Conservation (phyloP, 2,329 filamentous ascomycete genomes). For the Trichophyton verrucosum region DNA sequence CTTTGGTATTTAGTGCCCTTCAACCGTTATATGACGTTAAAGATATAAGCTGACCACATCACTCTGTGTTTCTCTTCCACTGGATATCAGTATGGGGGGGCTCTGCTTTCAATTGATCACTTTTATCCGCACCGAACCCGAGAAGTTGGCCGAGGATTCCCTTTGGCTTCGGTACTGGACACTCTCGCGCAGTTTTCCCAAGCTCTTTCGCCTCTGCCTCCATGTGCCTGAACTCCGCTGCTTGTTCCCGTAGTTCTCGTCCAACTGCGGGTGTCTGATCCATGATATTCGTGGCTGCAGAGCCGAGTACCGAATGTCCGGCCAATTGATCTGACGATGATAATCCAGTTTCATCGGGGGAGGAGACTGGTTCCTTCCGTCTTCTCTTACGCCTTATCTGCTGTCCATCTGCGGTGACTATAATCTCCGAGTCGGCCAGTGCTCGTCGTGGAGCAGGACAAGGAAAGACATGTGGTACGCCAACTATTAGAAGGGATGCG, state of each 20-base stretch:
- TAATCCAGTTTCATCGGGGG: background rate
- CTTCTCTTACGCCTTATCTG: conserved; percentile 26
- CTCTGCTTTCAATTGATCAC: background rate
- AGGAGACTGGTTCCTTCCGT: conserved; percentile 22
- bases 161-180: conserved; percentile 81
- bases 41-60: background rate
- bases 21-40: background rate
- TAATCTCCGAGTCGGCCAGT: conserved; percentile 55
- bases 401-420: conserved; percentile 31
- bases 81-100: background rate
- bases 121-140: conserved; percentile 44
- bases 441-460: conserved; percentile 71
- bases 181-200: conserved; percentile 52
- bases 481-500: conserved; percentile 84
- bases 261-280: background rate
- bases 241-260: conserved; percentile 25
- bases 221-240: conserved; percentile 31
- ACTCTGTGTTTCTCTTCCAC: background rate
- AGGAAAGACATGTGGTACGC: conserved; percentile 75
- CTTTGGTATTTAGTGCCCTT: background rate
- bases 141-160: conserved; percentile 65
- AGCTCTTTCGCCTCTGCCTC: conserved; percentile 30
- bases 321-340: background rate
- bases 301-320: background rate
- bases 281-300: background rate